Evolutionary conservation across 768 basidiomycete species (phyloP), one percentile per base, ranked within the genome.

Genomic region (Trametes maxima): DNA sequence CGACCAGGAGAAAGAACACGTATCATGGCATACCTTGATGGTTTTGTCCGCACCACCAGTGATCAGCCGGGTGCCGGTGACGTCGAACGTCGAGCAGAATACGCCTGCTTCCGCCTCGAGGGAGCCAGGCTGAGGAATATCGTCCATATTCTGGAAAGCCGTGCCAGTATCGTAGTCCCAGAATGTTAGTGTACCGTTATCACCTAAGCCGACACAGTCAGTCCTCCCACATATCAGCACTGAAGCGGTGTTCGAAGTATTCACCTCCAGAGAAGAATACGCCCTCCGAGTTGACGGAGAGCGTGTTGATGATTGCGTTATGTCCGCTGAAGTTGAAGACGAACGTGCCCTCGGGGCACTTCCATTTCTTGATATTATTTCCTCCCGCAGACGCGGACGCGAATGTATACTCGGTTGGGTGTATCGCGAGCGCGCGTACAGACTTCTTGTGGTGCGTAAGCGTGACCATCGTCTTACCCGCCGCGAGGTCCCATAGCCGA

Each of bases 361-460:
- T 97, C 96, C 96, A 99, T 74, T 98, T 98, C 73, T 99, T 99
- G 79, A 99, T 98, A 74, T 98, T 98, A 79, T 98, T 98, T 0
- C 95, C 97, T n/a, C 97, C 97, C 0, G 96, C 92, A 24, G 93
- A 95, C 50, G 92, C 97, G 3, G 89, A 90, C 2, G 95, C 97
- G 70, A 99, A 99, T 35, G 90, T 91, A 78, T 95, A 98, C 69
- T 98, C 97, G 4, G 92, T 94, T 1, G 96, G 96, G 72, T 98
- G 95, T 57, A 99, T 88, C 5, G 96, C 91, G 49, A 99, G 81
- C 0, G 96, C 87, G 59, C 97, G 88, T 2, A 99, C 94, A 14
- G 92, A 94, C 75, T 99, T 99, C 77, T 98, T 98, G 82, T 99
- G 97, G 74, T 99, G 97, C n/a, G 97, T 99, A 43, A 99, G 79